Percentiles rank a stretch among this genome's conserved stretches.
Conservation (phyloP, 1,139 yeast genomes). For the Suhomyces bolitotheri region DNA sequence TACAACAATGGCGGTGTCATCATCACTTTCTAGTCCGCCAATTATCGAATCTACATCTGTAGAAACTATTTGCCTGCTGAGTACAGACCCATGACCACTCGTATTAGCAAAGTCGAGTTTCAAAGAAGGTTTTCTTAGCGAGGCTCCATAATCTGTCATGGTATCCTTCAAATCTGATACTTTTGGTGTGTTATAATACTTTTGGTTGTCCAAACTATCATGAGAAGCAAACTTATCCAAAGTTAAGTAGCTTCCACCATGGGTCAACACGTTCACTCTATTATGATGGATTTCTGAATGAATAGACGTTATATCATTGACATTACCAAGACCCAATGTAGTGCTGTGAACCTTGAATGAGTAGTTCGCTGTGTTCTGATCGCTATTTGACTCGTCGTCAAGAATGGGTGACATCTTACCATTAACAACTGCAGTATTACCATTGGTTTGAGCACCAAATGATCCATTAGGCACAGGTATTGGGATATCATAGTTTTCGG, state of each 20-base stretch:
- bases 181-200: constrained; percentile 32
- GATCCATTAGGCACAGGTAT: constrained; percentile 1
- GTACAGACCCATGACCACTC: constrained; percentile 30
- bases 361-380: constrained; percentile 7
- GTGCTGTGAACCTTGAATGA: constrained; percentile 13
- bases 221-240: background rate
- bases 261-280: constrained; percentile 4
- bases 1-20: constrained; percentile 37
- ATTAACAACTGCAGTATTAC: constrained; percentile 4
- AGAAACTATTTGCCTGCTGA: constrained; percentile 35
- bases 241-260: background rate
- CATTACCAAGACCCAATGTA: constrained; percentile 41
- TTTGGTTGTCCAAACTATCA: constrained; percentile 2
- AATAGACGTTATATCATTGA: constrained; percentile 44
- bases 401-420: constrained; percentile 1
- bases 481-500: constrained; percentile 2
- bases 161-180: constrained; percentile 49
- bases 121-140: constrained; percentile 12
- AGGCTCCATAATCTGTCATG: constrained; percentile 24
- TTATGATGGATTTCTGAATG: constrained; percentile 36
- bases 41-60: constrained; percentile 40
- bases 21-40: constrained; percentile 39
- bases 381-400: constrained; percentile 7
- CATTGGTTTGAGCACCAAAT: constrained; percentile 8
- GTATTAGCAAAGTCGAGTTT: constrained; percentile 13